Conservation (phyloP, 164 flowering plant species). For the Sextonia rubra region DNA sequence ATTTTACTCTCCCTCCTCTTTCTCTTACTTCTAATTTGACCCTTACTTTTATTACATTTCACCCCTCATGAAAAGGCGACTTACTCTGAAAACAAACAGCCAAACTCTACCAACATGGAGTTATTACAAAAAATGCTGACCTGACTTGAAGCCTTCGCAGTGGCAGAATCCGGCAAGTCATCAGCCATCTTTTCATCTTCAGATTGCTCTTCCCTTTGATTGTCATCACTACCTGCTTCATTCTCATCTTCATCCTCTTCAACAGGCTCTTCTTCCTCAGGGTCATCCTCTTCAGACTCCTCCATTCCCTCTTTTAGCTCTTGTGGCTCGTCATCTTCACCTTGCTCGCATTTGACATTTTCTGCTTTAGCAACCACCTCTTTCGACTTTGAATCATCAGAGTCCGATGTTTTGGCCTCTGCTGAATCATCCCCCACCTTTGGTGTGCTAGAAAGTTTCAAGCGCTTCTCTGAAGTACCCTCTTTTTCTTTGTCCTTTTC, state of each 20-base stretch:
- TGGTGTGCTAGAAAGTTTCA: conserved; percentile 32
- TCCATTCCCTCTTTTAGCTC: not conserved
- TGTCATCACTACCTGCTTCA: conserved; percentile 24
- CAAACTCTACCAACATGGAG: too few species aligned
- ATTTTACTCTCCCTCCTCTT: too few species aligned
- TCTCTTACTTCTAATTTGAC: too few species aligned
- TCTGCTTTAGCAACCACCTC: not conserved
- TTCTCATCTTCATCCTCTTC: conserved; percentile 70
- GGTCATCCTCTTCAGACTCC: conserved; percentile 37
- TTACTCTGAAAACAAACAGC: too few species aligned
- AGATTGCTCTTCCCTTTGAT: conserved; percentile 38
- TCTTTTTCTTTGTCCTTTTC: conserved; percentile 36
- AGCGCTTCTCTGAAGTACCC: conserved; percentile 42
- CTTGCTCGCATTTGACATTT: not conserved
- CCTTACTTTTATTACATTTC: too few species aligned
- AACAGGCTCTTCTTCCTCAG: conserved; percentile 60
- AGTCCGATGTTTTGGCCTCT: conserved; percentile 12
- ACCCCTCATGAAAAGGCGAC: too few species aligned
- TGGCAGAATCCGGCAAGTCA: not conserved
- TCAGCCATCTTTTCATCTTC: conserved; percentile 4
- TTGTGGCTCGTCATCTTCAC: not conserved
- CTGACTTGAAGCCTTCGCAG: not conserved
- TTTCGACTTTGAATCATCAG: not conserved
- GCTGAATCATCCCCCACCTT: conserved; percentile 14
- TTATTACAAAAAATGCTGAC: not conserved